Percentiles rank a stretch among this genome's conserved stretches.
Evolutionary conservation across 768 basidiomycete genomes (phyloP).

Genomic region (Hygrocybe coccinea): DNA sequence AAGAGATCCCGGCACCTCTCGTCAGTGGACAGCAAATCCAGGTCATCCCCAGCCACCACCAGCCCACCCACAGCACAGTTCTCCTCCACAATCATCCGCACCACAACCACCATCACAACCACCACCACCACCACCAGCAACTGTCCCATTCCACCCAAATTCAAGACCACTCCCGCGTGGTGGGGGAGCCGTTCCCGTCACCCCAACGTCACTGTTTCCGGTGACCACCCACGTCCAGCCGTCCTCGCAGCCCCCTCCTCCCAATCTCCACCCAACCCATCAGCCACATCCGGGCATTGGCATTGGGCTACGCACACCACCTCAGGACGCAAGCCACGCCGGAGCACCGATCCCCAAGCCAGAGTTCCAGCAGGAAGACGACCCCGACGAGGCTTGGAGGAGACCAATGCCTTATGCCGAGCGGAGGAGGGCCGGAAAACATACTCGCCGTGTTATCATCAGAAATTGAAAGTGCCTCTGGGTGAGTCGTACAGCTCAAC

Average conservation of each 20-base stretch:
- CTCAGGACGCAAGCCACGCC: slow-evolving; percentile 24
- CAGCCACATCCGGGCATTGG: not conserved
- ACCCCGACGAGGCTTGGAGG: slow-evolving; percentile 67
- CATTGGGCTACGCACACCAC: not conserved
- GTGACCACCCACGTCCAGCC: slow-evolving; percentile 28
- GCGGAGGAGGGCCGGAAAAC: slow-evolving; percentile 73
- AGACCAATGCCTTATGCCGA: slow-evolving; percentile 70
- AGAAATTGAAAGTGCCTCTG: slow-evolving; percentile 33
- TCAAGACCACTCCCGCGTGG: slow-evolving; percentile 33
- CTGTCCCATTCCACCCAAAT: slow-evolving; percentile 24
- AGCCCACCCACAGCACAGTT: not conserved
- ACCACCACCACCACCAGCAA: slow-evolving; percentile 21
- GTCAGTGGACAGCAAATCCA: slow-evolving; percentile 22
- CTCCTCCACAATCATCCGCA: slow-evolving; percentile 4
- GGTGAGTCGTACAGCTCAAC: no score
- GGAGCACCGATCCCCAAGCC: slow-evolving; percentile 31
- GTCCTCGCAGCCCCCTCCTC: slow-evolving; percentile 20
- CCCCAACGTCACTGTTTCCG: slow-evolving; percentile 33
- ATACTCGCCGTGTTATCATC: slow-evolving; percentile 69
- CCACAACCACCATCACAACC: not conserved
- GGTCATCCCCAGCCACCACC: slow-evolving; percentile 7
- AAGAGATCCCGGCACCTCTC: slow-evolving; percentile 20
- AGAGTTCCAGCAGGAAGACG: slow-evolving; percentile 45
- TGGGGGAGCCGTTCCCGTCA: slow-evolving; percentile 28
- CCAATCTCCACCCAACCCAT: slow-evolving; percentile 9